Base-by-base conservation (phyloP, 495 filamentous ascomycete species). In the Glonium stellatum region DNA sequence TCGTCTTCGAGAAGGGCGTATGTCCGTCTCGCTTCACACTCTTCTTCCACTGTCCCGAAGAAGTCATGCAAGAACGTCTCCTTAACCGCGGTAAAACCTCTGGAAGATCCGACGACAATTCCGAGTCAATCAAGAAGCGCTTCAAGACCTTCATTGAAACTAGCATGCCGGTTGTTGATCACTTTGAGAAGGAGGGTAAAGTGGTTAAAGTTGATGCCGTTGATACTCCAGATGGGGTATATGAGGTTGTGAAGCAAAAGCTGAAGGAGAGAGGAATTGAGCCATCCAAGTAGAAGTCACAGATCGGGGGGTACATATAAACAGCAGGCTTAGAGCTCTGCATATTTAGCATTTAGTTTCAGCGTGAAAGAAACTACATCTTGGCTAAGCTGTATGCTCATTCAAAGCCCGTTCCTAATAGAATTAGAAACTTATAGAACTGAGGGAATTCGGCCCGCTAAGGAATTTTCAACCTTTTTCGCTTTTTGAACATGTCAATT, bases 141-240 rank as follows among this genome's bases (percentile, higher is more conserved):
- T 98, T 98, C 77, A 81, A 84, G 60, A 91, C 87, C 4, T 98
- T 97, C 69, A 77, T 93, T 27, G 89, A 97, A 73, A 96, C 90
- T 2, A 95, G 88, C 71, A 96, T 97, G 90, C 93, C 93, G 42
- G 93, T 97, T 37, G 91, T 98, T 50, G 80, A 93, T 62, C 82
- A 87, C 67, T 97, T 87, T 74, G 85, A 86, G 75, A 77, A 75
- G 60, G 75, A 91, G 74, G 82, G 79, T 47, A 87, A 86, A 73
- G 91, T 97, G 22, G 84, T 93, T 61, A 84, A 82, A 72, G 79
- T 97, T 13, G 74, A 81, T 59, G 89, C 90, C 23, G 84, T 82
- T 31, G 79, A 79, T 22, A 63, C 71, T 19, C 83, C 87, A 2
- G 87, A 92, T 5, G 79, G 85, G 51, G 91, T 98, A 34, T 95